phyloP scores from a whole-genome alignment of 2,329 filamentous ascomycete species.

The Aspergillus felis region DNA sequence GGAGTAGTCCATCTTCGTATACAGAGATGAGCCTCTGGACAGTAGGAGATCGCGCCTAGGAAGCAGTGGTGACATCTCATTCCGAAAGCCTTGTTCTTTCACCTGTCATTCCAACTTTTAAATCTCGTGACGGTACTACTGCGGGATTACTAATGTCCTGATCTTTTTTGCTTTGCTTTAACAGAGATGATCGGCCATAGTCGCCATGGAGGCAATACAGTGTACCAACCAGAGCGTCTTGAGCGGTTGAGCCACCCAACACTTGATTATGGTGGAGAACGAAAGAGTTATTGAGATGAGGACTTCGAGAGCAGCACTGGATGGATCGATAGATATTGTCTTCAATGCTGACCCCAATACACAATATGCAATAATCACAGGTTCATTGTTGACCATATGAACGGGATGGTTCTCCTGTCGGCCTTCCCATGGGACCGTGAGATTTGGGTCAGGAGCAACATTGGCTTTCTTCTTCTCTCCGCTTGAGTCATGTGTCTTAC shows the following conservation, averaged over 20 bases:
- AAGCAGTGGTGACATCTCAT: background rate
- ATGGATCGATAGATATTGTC: background rate
- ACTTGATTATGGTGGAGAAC: background rate
- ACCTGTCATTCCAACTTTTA: background rate
- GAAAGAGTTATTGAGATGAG: background rate
- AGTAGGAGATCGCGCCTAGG: background rate
- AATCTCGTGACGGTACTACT: background rate
- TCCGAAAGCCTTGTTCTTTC: background rate
- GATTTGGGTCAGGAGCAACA: background rate
- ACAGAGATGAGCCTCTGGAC: background rate
- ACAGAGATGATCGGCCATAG: background rate
- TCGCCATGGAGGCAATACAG: background rate
- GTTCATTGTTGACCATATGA: background rate
- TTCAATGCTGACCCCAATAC: background rate
- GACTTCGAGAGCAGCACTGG: background rate
- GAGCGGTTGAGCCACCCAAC: background rate
- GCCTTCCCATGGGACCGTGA: background rate
- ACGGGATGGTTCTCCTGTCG: background rate
- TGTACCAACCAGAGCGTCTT: background rate
- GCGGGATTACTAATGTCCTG: background rate
- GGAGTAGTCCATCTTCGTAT: background rate
- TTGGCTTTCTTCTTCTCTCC: background rate
- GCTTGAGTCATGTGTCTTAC: background rate
- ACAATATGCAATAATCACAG: background rate
- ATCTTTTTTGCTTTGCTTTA: background rate